A percentile compares a stretch with the other conserved stretches of the same genome.
These are phyloP conservation scores for Sporothrix dimorphospora DNA, from an alignment of 2,329 filamentous ascomycete species.

Conservation along the genomic window DNA sequence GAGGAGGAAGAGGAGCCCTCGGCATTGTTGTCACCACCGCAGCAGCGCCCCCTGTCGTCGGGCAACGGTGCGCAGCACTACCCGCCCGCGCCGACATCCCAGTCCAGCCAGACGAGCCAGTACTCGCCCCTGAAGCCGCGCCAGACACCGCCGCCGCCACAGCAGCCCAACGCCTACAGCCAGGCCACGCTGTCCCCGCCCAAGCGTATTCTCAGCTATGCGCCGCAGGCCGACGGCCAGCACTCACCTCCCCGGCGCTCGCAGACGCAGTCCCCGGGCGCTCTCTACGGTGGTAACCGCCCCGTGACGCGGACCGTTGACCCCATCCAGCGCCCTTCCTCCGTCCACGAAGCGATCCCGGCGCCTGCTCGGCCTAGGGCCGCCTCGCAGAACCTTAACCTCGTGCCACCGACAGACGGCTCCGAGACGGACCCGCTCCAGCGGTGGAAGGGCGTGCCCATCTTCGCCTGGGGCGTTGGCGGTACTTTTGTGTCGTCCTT, in stretches of 20 bases:
- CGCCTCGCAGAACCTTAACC: slow-evolving; percentile 59
- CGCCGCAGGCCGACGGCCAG: slow-evolving; percentile 46
- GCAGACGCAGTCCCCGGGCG: slow-evolving; percentile 64
- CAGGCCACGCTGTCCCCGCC: slow-evolving; percentile 57
- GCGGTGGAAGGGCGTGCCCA: slow-evolving; percentile 86
- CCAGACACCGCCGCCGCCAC: slow-evolving; percentile 54
- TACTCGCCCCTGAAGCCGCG: slow-evolving; percentile 36
- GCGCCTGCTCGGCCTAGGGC: slow-evolving; percentile 48
- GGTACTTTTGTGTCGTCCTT: slow-evolving; percentile 83
- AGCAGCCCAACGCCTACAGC: slow-evolving; percentile 40
- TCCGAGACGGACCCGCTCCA: slow-evolving; percentile 76
- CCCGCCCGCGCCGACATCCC: slow-evolving; percentile 36
- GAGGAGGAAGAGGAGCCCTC: slow-evolving; percentile 64
- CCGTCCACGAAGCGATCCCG: slow-evolving; percentile 51
- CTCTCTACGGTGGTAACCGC: slow-evolving; percentile 46
- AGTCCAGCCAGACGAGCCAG: slow-evolving; percentile 20
- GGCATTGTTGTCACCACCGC: slow-evolving; percentile 34
- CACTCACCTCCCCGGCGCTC: slow-evolving; percentile 62
- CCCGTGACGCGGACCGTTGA: slow-evolving; percentile 43
- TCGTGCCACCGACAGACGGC: slow-evolving; percentile 66
- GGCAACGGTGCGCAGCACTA: slow-evolving; percentile 25
- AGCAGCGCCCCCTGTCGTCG: slow-evolving; percentile 33
- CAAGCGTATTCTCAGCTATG: slow-evolving; percentile 59
- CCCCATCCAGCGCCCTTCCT: slow-evolving; percentile 58
- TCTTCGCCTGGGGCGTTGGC: slow-evolving; percentile 86